Base-by-base conservation (phyloP, 257 asterid genomes). In the Ajuga chamaepitys region DNA sequence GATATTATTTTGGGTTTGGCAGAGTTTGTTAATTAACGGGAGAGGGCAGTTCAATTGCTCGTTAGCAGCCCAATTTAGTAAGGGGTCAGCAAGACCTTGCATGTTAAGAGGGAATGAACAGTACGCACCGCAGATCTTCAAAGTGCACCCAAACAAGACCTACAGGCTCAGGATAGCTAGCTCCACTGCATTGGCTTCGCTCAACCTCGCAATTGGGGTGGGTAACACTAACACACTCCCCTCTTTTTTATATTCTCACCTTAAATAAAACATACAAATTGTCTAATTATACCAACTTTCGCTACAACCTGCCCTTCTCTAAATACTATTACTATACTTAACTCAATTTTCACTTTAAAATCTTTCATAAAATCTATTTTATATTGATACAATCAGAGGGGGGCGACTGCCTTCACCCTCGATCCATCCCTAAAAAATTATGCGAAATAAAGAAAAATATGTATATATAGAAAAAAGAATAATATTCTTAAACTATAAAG, bases 41-140 rank as follows among this genome's bases (percentile, higher is more conserved):
- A 86, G 95, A 77, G 98, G 98, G 17, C 98, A 86, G 64, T 88
- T 46, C 81, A 86, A 86, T 71, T 91, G 96, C 70, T 84, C 95
- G 5, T 30, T 85, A 58, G 91, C 95, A 4, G 87, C 89, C 34
- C 58, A 73, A 1, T 74, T 58, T 61, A 72, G 75, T 79, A 80
- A 80, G 38, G 55, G 83, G 8, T 30, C 78, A 1, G 30, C 32
- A 18, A 30, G 40, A 18, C 74, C 41, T 64, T 91, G 98, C 85
- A 74, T 54, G 54, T 59, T 91, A 46, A 88, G 81, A 58, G 95
- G 90, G 14, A 63, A 20, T 9, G 95, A 91, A 6, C 87, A 78
- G 55, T 78, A 86, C 75, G 95, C 95, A 13, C 98, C 96, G 3
- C 68, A 81, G 5, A 86, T 88, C 47, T 75, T 91, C 44, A 74